phyloP scores from a whole-genome alignment of 306 rosid genomes.

The Trifolium fragiferum region DNA sequence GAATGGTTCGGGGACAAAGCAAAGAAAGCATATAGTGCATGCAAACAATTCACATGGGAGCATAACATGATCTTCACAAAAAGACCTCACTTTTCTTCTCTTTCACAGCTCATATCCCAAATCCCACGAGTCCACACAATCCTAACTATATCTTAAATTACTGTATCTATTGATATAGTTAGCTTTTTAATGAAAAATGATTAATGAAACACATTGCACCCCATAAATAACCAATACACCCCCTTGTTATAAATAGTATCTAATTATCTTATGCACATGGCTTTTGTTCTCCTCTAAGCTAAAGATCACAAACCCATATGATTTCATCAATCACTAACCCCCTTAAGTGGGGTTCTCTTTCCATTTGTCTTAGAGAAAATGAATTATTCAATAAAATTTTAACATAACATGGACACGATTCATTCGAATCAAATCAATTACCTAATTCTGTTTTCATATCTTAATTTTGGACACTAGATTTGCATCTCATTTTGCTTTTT shows the following conservation, averaged over 20 bases:
- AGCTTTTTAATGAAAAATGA: constrained; percentile 29
- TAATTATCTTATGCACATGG: constrained; percentile 44
- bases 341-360: constrained; percentile 38
- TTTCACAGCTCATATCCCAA: constrained; percentile 53
- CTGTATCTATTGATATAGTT: not conserved
- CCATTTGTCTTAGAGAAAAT: constrained; percentile 20
- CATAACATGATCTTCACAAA: constrained; percentile 54
- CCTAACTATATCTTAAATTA: constrained; percentile 36
- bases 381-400: constrained; percentile 24
- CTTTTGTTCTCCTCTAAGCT: constrained; percentile 28
- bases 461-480: constrained; percentile 24
- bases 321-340: constrained; percentile 42
- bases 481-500: not conserved
- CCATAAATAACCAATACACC: constrained; percentile 44
- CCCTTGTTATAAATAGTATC: constrained; percentile 26
- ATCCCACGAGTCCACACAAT: constrained; percentile 36
- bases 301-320: constrained; percentile 29
- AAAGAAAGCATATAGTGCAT: constrained; percentile 68
- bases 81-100: constrained; percentile 37
- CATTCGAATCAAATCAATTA: constrained; percentile 41
- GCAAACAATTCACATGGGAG: constrained; percentile 84
- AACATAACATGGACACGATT: constrained; percentile 39
- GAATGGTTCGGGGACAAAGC: constrained; percentile 79
- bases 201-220: constrained; percentile 34
- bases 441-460: constrained; percentile 35